Base-by-base conservation (phyloP, 2,329 filamentous ascomycete genomes). In the Aspergillus caelatus region DNA sequence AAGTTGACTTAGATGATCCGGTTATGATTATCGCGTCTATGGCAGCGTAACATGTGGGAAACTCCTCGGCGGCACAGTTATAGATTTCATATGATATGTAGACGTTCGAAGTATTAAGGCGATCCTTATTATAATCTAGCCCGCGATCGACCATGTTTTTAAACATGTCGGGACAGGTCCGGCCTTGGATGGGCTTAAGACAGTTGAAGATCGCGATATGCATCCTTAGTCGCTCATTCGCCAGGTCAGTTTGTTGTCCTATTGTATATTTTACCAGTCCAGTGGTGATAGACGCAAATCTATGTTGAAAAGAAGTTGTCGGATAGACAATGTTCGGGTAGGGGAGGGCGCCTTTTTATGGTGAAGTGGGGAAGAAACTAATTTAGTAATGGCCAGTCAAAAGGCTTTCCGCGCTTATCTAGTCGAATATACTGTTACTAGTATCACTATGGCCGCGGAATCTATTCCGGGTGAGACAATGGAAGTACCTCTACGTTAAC, bases 261-360 rank as follows among this genome's bases (percentile, higher is more conserved):
- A 8, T n/a, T 41, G 16, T 41, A 12, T 41, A 41, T 41, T 9
- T n/a, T n/a, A 3, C 7, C 5, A 9, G 16, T 41, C 39, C 3
- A 41, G 3, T 1, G 6, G 1, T n/a, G 16, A 41, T 1, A 19
- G 16, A 1, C 1, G 8, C 16, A 1, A 2, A n/a, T 9, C 16
- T 0, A n/a, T n/a, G 5, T 4, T 8, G 16, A 19, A 19, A n/a
- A 9, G 2, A 41, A n/a, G 16, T n/a, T 41, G 16, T 41, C 7
- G 7, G 16, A 9, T 41, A 4, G 3, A n/a, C 16, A 4, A 41
- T 41, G 14, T n/a, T n/a, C 4, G 3, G 16, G 10, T 41, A 19
- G 1, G 36, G 36, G 7, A 19, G n/a, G 16, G 39, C 19, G n/a
- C 7, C 39, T 1, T n/a, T 41, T 1, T 41, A 8, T 41, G 9